Evolutionary conservation across 768 basidiomycete genomes (phyloP).

Genomic region (Cytidiella melzeri): DNA sequence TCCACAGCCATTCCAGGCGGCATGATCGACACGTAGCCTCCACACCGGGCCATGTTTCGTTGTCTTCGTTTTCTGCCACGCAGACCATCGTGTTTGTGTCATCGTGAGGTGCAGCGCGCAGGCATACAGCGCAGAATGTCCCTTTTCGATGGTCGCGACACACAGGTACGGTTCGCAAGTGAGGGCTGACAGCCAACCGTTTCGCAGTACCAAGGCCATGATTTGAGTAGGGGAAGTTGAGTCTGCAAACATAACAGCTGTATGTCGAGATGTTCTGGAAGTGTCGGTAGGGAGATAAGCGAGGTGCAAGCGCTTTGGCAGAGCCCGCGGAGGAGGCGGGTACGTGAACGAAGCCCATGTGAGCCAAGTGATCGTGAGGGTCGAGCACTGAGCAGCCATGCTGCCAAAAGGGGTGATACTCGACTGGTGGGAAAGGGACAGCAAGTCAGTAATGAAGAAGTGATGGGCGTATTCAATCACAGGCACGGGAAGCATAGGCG

Average conservation of each 20-base stretch:
- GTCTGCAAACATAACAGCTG: conserved; percentile 62
- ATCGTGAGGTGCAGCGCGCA: conserved; percentile 51
- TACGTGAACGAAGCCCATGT: conserved; percentile 22
- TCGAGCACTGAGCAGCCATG: conserved; percentile 58
- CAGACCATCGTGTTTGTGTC: conserved; percentile 34
- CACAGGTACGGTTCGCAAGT: conserved; percentile 41
- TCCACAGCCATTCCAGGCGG: conserved; percentile 61
- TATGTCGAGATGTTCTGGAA: conserved; percentile 50
- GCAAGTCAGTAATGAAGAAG: conserved; percentile 1
- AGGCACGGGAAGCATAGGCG: background rate
- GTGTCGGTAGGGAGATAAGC: conserved; percentile 47
- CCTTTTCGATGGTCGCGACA: conserved; percentile 63
- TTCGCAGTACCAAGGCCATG: conserved; percentile 49
- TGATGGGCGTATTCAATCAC: background rate
- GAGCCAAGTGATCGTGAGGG: conserved; percentile 49
- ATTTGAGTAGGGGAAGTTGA: conserved; percentile 50
- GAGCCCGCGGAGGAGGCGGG: conserved; percentile 27
- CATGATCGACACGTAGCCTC: conserved; percentile 66
- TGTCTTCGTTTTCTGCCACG: conserved; percentile 68
- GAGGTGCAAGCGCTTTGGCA: conserved; percentile 14
- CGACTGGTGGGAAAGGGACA: conserved; percentile 37
- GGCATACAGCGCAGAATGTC: conserved; percentile 62
- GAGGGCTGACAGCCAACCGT: conserved; percentile 35
- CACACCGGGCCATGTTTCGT: conserved; percentile 57
- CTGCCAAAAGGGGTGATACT: conserved; percentile 66